Percentiles rank a stretch among this genome's conserved stretches.
Evolutionary conservation across 176 grass and related monocot species (phyloP).

Genomic region (Avena sativa): DNA sequence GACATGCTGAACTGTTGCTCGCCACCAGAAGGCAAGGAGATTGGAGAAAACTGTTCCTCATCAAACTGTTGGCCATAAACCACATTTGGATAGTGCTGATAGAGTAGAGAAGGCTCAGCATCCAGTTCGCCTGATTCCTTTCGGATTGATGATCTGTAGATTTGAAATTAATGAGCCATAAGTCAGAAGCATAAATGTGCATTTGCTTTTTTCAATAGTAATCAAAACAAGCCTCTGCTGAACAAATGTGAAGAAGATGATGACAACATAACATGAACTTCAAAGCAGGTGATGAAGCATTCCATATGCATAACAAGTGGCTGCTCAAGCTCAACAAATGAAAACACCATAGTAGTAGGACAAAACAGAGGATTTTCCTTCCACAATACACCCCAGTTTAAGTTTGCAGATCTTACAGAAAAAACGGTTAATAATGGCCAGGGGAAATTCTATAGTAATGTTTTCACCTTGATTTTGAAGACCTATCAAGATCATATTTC

Average conservation of each 20-base stretch:
- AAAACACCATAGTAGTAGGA: conserved; percentile 7
- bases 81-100: conserved; percentile 49
- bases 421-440: background rate
- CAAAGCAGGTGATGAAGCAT: conserved; percentile 11
- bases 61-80: conserved; percentile 53
- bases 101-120: conserved; percentile 51
- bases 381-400: background rate
- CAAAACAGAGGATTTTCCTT: conserved; percentile 10
- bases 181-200: conserved; percentile 31
- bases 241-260: conserved; percentile 42
- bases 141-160: conserved; percentile 59
- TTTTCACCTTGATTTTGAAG: conserved; percentile 26
- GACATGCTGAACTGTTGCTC: conserved; percentile 64
- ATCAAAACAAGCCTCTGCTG: conserved; percentile 18
- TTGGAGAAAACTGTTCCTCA: conserved; percentile 54
- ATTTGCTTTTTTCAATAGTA: conserved; percentile 29
- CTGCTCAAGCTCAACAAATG: conserved; percentile 11
- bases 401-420: background rate
- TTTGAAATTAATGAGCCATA: conserved; percentile 30
- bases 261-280: conserved; percentile 8
- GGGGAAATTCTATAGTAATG: background rate
- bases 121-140: conserved; percentile 48
- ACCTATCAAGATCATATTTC: background rate
- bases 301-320: conserved; percentile 23
- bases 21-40: conserved; percentile 57